A percentile compares a stretch with the other conserved stretches of the same genome.
Evolutionary conservation across 176 grass and related monocot species (phyloP).

Genomic region (sorghum (Sorghum bicolor)): Sorghum_bicolor_NCBIv3 NC_012870.2:4081001-4081500

Average conservation of each 20-base stretch:
- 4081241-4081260: too few relatives aligned
- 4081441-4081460: neutral
- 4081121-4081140: neutral
- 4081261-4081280: too few relatives aligned
- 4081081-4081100: neutral
- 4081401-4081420: neutral
- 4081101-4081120: too few relatives aligned
- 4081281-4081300: too few relatives aligned
- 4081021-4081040: neutral
- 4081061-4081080: conserved; percentile 12
- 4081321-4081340: neutral
- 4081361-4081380: neutral
- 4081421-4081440: neutral
- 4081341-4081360: neutral
- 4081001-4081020: neutral
- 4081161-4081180: too few relatives aligned
- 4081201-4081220: too few relatives aligned
- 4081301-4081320: too few relatives aligned
- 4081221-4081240: too few relatives aligned
- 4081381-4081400: neutral
- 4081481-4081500: conserved; percentile 19
- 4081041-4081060: neutral
- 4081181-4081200: too few relatives aligned
- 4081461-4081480: conserved; percentile 17
- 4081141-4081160: too few relatives aligned